phyloP scores from a whole-genome alignment of 768 basidiomycete genomes.

The Pulveroboletus sp. region DNA sequence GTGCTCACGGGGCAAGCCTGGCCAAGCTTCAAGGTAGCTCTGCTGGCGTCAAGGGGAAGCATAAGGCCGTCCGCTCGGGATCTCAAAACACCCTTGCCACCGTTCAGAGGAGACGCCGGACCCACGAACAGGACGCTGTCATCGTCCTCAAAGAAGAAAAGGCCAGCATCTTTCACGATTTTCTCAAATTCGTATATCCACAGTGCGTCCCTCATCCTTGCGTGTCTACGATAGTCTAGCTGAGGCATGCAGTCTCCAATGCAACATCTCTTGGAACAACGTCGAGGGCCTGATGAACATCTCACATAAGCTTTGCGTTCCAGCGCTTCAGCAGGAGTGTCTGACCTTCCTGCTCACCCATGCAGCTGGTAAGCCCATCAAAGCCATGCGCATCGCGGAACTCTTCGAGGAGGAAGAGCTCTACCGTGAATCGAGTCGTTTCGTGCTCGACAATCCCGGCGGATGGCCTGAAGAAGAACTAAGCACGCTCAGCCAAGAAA shows the following conservation, averaged over 20 bases:
- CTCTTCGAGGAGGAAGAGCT: conserved; percentile 86
- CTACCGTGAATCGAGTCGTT: conserved; percentile 86
- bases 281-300: conserved; percentile 90
- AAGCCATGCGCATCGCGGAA: conserved; percentile 90
- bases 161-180: conserved; percentile 87
- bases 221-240: conserved; percentile 1
- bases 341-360: conserved; percentile 86
- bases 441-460: conserved; percentile 89
- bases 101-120: conserved; percentile 39
- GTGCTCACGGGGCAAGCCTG: conserved; percentile 50
- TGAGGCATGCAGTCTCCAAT: conserved; percentile 59
- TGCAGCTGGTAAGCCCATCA: conserved; percentile 88
- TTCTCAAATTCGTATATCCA: conserved; percentile 89
- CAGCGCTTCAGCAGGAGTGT: conserved; percentile 76
- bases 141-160: conserved; percentile 90
- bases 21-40: conserved; percentile 51
- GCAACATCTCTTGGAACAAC: conserved; percentile 94
- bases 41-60: conserved; percentile 21
- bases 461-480: conserved; percentile 80
- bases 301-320: conserved; percentile 82
- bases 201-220: conserved; percentile 51
- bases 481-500: conserved; percentile 76
- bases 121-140: conserved; percentile 68
- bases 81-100: conserved; percentile 38
- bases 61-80: conserved; percentile 10